Percentiles rank a stretch among this genome's conserved stretches.
Conservation (phyloP, 257 asterid genomes). For the Fraxinus anomala region DNA sequence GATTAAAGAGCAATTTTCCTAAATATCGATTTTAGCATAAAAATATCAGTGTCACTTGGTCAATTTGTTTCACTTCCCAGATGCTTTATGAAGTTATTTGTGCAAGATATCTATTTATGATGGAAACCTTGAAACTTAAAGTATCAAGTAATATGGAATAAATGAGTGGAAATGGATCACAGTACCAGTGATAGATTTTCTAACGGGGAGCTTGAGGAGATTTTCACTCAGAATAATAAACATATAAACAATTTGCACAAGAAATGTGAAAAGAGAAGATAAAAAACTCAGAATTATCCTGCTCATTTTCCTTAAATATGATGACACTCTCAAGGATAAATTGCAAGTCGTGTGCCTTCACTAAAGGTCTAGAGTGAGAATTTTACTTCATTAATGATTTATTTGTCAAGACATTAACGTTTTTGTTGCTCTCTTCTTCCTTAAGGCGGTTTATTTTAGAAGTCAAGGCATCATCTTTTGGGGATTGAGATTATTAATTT, state of each 20-base stretch:
- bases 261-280: not conserved
- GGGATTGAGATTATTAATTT: not conserved
- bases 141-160: not conserved
- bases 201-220: not conserved
- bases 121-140: not conserved
- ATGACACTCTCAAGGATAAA: not conserved
- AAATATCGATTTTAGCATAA: not conserved
- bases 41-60: not conserved
- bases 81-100: not conserved
- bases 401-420: not conserved
- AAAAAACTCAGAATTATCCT: not conserved
- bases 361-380: not conserved
- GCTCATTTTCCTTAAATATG: not conserved
- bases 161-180: not conserved
- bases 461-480: not conserved
- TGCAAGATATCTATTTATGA: not conserved
- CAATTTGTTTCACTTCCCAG: not conserved
- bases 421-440: not conserved
- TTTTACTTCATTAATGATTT: not conserved
- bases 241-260: not conserved
- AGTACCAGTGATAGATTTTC: not conserved
- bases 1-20: not conserved
- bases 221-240: not conserved
- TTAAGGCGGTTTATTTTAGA: not conserved
- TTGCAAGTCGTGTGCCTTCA: not conserved